A percentile compares a stretch with the other conserved stretches of the same genome.
Evolutionary conservation across 306 rosid genomes (phyloP).

Genomic region (Cyclanthera cordifolia): DNA sequence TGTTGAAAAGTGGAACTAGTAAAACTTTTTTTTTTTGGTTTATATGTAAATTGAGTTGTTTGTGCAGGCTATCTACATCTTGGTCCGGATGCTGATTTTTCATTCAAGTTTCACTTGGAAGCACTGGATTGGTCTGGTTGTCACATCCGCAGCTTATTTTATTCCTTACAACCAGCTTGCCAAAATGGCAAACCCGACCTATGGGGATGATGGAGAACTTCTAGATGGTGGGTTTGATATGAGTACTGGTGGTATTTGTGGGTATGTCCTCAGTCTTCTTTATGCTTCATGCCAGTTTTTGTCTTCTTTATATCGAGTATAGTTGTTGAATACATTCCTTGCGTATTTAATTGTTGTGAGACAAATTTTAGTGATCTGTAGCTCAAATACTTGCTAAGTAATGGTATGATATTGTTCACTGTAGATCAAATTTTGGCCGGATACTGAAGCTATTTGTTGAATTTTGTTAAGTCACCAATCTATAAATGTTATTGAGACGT

Average conservation of each 20-base stretch:
- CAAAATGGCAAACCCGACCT: slow-evolving; percentile 50
- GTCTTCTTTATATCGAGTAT: not conserved
- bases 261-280: slow-evolving; percentile 35
- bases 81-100: slow-evolving; percentile 45
- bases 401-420: not conserved
- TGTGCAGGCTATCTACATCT: slow-evolving; percentile 14
- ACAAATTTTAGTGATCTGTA: not conserved
- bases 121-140: slow-evolving; percentile 56
- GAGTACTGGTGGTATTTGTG: slow-evolving; percentile 81
- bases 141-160: slow-evolving; percentile 49
- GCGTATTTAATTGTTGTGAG: not conserved
- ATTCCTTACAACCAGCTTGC: slow-evolving; percentile 59
- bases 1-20: not conserved
- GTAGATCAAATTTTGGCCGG: not conserved
- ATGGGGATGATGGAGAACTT: slow-evolving; percentile 68
- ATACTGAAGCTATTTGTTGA: not conserved
- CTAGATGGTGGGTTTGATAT: slow-evolving; percentile 94
- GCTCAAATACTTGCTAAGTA: not conserved
- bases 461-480: no score
- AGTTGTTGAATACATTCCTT: not conserved
- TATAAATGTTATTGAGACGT: no score
- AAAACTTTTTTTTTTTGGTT: not conserved
- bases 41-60: slow-evolving; percentile 10
- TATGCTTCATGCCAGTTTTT: not conserved
- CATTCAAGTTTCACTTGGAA: slow-evolving; percentile 64